These are phyloP conservation scores for Fonsecaea nubica DNA, from an alignment of 2,329 filamentous ascomycete species.

Conservation along the genomic window DNA sequence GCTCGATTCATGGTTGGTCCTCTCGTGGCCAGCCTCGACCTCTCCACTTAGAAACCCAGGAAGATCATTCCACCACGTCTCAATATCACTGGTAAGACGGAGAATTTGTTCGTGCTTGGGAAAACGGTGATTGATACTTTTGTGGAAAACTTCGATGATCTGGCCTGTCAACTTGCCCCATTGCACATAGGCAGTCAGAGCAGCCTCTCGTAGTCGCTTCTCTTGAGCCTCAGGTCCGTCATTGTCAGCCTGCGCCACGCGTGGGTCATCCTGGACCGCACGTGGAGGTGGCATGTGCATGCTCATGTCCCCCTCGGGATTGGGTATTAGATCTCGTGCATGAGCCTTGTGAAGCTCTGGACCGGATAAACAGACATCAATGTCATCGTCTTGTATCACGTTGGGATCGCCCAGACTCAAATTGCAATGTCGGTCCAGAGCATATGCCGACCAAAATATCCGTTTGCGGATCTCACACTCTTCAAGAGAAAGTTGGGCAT, in stretches of 20 bases:
- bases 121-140: slow-evolving; percentile 51
- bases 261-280: slow-evolving; percentile 18
- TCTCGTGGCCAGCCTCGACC: slow-evolving; percentile 19
- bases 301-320: slow-evolving; percentile 32
- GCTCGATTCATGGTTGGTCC: slow-evolving; percentile 1
- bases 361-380: slow-evolving; percentile 56
- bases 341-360: slow-evolving; percentile 32
- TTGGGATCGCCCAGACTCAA: slow-evolving; percentile 50
- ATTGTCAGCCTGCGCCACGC: slow-evolving; percentile 26
- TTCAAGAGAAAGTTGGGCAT: slow-evolving; percentile 53
- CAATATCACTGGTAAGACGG: slow-evolving; percentile 49
- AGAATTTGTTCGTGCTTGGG: slow-evolving; percentile 48
- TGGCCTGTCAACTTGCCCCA: slow-evolving; percentile 50
- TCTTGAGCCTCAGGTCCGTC: slow-evolving; percentile 33
- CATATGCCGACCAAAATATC: slow-evolving; percentile 53
- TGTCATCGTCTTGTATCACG: slow-evolving; percentile 51
- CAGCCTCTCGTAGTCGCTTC: slow-evolving; percentile 43
- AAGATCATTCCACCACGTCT: slow-evolving; percentile 54
- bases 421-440: slow-evolving; percentile 51
- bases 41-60: slow-evolving; percentile 40
- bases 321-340: slow-evolving; percentile 21
- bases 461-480: slow-evolving; percentile 51
- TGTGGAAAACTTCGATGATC: slow-evolving; percentile 52
- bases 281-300: slow-evolving; percentile 35
- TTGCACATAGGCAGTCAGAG: slow-evolving; percentile 49